Evolutionary conservation across 768 basidiomycete genomes (phyloP), one percentile per base, ranked within the genome.

Genomic region (Suillus hirtellus): DNA sequence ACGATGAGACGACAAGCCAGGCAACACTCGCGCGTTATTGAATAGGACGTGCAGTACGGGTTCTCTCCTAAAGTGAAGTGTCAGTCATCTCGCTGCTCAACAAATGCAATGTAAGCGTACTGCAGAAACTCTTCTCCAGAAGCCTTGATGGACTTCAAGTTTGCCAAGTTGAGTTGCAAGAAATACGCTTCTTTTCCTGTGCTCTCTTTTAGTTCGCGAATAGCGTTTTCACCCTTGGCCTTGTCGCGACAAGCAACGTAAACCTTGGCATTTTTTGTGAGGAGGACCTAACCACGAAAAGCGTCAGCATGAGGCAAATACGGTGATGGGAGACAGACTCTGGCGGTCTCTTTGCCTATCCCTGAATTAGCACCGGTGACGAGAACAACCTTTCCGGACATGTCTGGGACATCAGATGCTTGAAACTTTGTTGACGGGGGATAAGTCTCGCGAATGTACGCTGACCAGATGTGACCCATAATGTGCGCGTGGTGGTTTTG

Each of bases 291-390:
- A 6, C 17, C 12, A 21, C 46, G 15, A n/a, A 34, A 14, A n/a
- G 31, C 10, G 40, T 60, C 35, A 40, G 44, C 38, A 19, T 11
- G 3, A 19, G 17, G 31, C 38, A 17, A n/a, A 42, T 37, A 24
- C 59, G 35, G 21, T 12, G 11, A 37, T 24, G 27, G 37, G 37
- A n/a, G 3, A 14, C 52, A 37, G 8, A 61, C 61, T 42, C 78
- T 24, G n/a, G 61, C 64, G 10, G 79, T 81, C 65, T 81, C 79
- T 61, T 81, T 81, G 9, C 83, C 82, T 47, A 84, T 75, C 15
- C 82, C 82, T 10, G 78, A 71, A 67, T 82, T 83, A 1, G 75
- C 81, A 8, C 84, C 84, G 5, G 83, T 84, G 4, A 84, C 72
- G 44, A 77, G 64, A 54, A 73, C 67, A n/a, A 75, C 73, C 62